These are phyloP conservation scores for Amesomyces nigricolor DNA, from an alignment of 2,329 filamentous ascomycete genomes.

Conservation along the genomic window DNA sequence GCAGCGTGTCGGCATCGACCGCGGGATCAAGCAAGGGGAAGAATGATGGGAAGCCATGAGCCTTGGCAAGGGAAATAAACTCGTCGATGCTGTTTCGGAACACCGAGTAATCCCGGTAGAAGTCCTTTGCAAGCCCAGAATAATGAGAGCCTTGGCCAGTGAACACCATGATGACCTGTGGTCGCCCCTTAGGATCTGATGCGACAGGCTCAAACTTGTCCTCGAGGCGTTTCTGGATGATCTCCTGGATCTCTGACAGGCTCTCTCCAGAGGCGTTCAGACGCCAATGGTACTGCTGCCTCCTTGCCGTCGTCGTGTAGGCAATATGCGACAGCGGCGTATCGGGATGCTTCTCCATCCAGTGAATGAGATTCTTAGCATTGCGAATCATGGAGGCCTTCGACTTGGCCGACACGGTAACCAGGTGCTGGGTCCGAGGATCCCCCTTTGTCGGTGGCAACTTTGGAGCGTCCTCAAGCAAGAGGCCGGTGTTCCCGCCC, in stretches of 20 bases:
- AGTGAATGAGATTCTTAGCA: slow-evolving; percentile 47
- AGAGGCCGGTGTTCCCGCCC: slow-evolving; percentile 63
- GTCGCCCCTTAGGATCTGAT: slow-evolving; percentile 32
- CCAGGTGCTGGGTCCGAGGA: slow-evolving; percentile 50
- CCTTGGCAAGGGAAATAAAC: slow-evolving; percentile 47
- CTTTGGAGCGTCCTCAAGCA: slow-evolving; percentile 56
- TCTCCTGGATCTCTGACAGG: slow-evolving; percentile 38
- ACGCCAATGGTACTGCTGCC: slow-evolving; percentile 55
- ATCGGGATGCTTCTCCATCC: slow-evolving; percentile 47
- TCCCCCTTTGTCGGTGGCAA: slow-evolving; percentile 36
- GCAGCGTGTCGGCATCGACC: slow-evolving; percentile 39
- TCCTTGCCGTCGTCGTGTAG: slow-evolving; percentile 63
- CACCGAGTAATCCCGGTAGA: slow-evolving; percentile 42
- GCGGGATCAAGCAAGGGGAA: slow-evolving; percentile 45
- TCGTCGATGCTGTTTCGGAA: slow-evolving; percentile 52
- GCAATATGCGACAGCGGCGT: slow-evolving; percentile 52
- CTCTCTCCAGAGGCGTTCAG: slow-evolving; percentile 43
- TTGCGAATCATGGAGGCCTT: slow-evolving; percentile 54
- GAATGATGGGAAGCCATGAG: slow-evolving; percentile 53
- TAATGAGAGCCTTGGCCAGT: slow-evolving; percentile 54
- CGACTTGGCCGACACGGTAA: slow-evolving; percentile 53
- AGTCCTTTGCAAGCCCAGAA: slow-evolving; percentile 45
- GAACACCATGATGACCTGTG: slow-evolving; percentile 49
- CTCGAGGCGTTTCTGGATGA: slow-evolving; percentile 39
- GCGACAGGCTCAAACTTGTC: slow-evolving; percentile 40